Base-by-base conservation (phyloP, 768 basidiomycete genomes). In the Amyloporia xantha region DNA sequence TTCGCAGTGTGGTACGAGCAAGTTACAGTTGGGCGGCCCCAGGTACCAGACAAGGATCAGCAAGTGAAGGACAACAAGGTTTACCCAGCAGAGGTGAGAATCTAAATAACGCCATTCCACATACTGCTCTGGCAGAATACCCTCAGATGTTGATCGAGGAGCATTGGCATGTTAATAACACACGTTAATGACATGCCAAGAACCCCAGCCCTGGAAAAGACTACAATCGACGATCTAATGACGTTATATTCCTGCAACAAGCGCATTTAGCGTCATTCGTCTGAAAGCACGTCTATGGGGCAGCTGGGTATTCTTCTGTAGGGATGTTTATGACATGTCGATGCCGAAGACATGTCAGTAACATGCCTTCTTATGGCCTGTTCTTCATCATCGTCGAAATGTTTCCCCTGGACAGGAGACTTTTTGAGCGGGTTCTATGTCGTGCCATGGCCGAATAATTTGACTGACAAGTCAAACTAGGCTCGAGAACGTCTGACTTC, bases 401-500 rank as follows among this genome's bases (percentile, higher is more conserved):
- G n/a, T n/a, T n/a, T n/a, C n/a, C n/a, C n/a, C n/a, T n/a, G n/a
- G n/a, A n/a, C n/a, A n/a, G n/a, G n/a, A n/a, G n/a, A n/a, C n/a
- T n/a, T n/a, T n/a, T n/a, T n/a, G n/a, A n/a, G n/a, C n/a, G n/a
- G n/a, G n/a, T n/a, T n/a, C n/a, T n/a, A n/a, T n/a, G n/a, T n/a
- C n/a, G n/a, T n/a, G n/a, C n/a, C n/a, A n/a, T n/a, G n/a, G n/a
- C n/a, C n/a, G n/a, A n/a, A n/a, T n/a, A n/a, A n/a, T n/a, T n/a
- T 13, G 38, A 9, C 41, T 42, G 38, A 19, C 17, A 17, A 40
- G 7, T 6, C 38, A 40, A 6, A 23, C 25, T 61, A 96, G 94
- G 89, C 94, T 51, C 84, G 96, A 43, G 96, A 98, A 72, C 78
- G 96, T 10, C 66, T 98, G 42, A 83, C 88, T 3, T 93, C 94